Conservation (phyloP, 495 filamentous ascomycete species). For the Extremus antarcticus region DNA sequence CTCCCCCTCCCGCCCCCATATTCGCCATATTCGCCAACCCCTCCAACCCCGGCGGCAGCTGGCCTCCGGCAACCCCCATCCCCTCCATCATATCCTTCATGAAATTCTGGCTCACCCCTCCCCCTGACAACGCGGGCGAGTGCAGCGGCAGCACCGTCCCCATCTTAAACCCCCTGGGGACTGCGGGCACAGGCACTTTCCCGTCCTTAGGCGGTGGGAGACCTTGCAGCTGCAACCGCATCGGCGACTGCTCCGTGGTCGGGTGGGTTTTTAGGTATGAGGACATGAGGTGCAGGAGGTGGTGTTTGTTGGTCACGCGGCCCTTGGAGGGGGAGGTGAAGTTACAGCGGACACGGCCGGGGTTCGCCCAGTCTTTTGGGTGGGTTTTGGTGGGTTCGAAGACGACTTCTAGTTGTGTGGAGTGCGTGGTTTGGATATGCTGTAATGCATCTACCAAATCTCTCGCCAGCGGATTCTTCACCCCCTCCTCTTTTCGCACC, state of each 20-base stretch:
- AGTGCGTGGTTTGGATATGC: slow-evolving; percentile 38
- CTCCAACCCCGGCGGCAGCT: slow-evolving; percentile 38
- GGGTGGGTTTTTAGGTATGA: slow-evolving; percentile 66
- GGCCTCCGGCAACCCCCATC: slow-evolving; percentile 67
- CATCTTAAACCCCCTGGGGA: slow-evolving; percentile 90
- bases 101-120: slow-evolving; percentile 90
- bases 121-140: slow-evolving; percentile 77
- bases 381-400: slow-evolving; percentile 88
- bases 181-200: slow-evolving; percentile 58
- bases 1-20: slow-evolving; percentile 1
- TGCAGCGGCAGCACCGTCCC: slow-evolving; percentile 72
- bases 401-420: slow-evolving; percentile 46
- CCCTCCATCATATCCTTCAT: slow-evolving; percentile 96
- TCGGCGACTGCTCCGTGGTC: slow-evolving; percentile 54
- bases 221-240: slow-evolving; percentile 54
- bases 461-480: slow-evolving; percentile 75
- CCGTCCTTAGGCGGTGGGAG: slow-evolving; percentile 50
- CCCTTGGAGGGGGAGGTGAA: too few relatives aligned
- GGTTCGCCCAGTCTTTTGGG: slow-evolving; percentile 96
- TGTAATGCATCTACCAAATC: slow-evolving; percentile 81
- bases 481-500: slow-evolving; percentile 58
- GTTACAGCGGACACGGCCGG: slow-evolving; percentile 76
- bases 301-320: slow-evolving; percentile 52
- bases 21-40: slow-evolving; percentile 1
- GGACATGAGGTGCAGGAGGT: slow-evolving; percentile 70